Evolutionary conservation across 148 eudicot genomes (phyloP).

Genomic region (Hydrangea macrophylla): DNA sequence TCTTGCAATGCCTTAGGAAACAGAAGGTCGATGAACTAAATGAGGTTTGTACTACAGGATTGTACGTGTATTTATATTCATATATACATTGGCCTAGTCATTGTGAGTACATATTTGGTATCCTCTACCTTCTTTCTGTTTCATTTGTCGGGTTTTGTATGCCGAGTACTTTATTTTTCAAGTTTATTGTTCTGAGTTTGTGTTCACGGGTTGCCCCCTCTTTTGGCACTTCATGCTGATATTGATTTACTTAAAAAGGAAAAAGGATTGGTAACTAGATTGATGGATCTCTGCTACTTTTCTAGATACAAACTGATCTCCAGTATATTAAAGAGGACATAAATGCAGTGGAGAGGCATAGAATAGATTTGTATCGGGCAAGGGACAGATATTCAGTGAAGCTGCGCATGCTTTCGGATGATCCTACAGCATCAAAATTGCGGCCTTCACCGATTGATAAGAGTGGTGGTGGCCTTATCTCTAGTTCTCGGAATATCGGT

Average conservation of each 20-base stretch:
- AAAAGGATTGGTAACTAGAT: neutral
- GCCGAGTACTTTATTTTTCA: neutral
- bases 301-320: slow-evolving; percentile 74
- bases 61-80: neutral
- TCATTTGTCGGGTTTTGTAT: neutral
- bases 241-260: neutral
- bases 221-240: neutral
- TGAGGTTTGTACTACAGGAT: slow-evolving; percentile 50
- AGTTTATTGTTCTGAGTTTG: neutral
- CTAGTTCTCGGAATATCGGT: slow-evolving; percentile 51
- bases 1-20: slow-evolving; percentile 72
- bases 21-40: slow-evolving; percentile 75
- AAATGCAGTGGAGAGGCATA: slow-evolving; percentile 67
- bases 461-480: slow-evolving; percentile 40
- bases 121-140: neutral
- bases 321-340: slow-evolving; percentile 79
- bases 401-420: slow-evolving; percentile 57
- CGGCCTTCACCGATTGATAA: slow-evolving; percentile 50
- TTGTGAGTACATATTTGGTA: neutral
- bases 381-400: slow-evolving; percentile 69
- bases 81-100: too few relatives aligned
- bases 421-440: slow-evolving; percentile 39
- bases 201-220: neutral
- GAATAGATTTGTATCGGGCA: slow-evolving; percentile 67
- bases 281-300: slow-evolving; percentile 21